Evolutionary conservation across 306 rosid species (phyloP).

Genomic region (Dalbergia cochinchinensis): DNA sequence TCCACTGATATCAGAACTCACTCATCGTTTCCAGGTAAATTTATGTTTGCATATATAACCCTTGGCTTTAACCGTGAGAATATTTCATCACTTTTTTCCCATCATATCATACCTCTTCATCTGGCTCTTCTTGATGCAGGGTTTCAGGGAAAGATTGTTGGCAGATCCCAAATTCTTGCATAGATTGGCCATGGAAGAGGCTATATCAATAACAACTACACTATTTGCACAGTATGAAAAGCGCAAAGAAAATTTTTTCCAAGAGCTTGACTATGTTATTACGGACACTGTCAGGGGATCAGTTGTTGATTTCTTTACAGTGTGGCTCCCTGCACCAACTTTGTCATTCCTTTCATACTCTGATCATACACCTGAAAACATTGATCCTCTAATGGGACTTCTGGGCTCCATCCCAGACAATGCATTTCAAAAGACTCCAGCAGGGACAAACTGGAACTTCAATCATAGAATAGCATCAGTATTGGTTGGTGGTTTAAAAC

Average conservation of each 20-base stretch:
- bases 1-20: slow-evolving; percentile 88
- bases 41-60: slow-evolving; percentile 34
- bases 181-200: slow-evolving; percentile 94
- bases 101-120: slow-evolving; percentile 18
- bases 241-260: slow-evolving; percentile 85
- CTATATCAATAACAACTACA: slow-evolving; percentile 88
- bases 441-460: slow-evolving; percentile 85
- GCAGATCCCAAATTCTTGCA: slow-evolving; percentile 96
- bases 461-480: slow-evolving; percentile 88
- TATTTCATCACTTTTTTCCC: slow-evolving; percentile 28
- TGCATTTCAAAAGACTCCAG: slow-evolving; percentile 91
- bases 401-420: slow-evolving; percentile 97
- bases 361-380: slow-evolving; percentile 67
- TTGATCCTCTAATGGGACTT: slow-evolving; percentile 72
- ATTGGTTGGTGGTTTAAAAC: slow-evolving; percentile 88
- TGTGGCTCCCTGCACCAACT: slow-evolving; percentile 99
- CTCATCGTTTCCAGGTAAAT: slow-evolving; percentile 90
- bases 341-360: slow-evolving; percentile 81
- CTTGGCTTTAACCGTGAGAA: slow-evolving; percentile 28
- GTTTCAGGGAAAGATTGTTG: slow-evolving; percentile 97
- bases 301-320: slow-evolving; percentile 94
- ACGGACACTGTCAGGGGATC: slow-evolving; percentile 83
- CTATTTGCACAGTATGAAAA: slow-evolving; percentile 84
- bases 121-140: slow-evolving; percentile 66
- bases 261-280: slow-evolving; percentile 90